These are phyloP conservation scores for Helenozyma rhizophorensis DNA, from an alignment of 805 yeast species.

Conservation along the genomic window DNA sequence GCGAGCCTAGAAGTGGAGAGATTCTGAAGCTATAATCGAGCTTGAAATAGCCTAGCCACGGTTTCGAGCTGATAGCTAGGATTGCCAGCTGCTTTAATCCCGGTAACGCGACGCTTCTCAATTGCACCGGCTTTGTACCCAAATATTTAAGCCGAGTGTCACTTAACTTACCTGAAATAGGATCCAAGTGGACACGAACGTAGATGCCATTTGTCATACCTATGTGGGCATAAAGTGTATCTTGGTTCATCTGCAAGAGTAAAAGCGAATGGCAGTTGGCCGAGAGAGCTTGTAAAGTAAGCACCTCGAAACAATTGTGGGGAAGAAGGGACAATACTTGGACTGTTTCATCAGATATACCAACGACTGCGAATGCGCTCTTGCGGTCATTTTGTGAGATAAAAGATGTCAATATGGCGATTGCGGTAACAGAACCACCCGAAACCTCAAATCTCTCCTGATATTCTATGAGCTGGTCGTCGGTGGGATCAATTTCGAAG, in stretches of 20 bases:
- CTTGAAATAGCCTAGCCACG: constrained; percentile 51
- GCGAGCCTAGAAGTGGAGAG: constrained; percentile 44
- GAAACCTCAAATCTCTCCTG: constrained; percentile 55
- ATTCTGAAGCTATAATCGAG: constrained; percentile 33
- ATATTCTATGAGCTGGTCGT: constrained; percentile 67
- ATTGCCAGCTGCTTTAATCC: constrained; percentile 27
- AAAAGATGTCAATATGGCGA: constrained; percentile 45
- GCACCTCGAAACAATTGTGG: constrained; percentile 52
- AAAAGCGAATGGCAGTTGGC: constrained; percentile 35
- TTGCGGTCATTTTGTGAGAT: constrained; percentile 31
- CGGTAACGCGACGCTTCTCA: constrained; percentile 34
- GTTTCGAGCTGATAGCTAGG: constrained; percentile 48
- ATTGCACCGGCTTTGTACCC: constrained; percentile 61
- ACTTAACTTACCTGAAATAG: constrained; percentile 50
- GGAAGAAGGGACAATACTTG: constrained; percentile 62
- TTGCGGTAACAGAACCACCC: constrained; percentile 44
- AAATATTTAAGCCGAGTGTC: constrained; percentile 67
- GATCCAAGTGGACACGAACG: constrained; percentile 56
- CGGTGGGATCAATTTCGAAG: constrained; percentile 64
- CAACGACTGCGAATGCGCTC: constrained; percentile 62
- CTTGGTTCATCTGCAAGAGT: constrained; percentile 14
- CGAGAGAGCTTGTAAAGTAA: constrained; percentile 64
- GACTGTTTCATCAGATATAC: constrained; percentile 65
- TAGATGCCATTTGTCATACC: constrained; percentile 86
- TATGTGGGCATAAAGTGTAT: constrained; percentile 50